Conservation (phyloP, 2,329 filamentous ascomycete genomes). For the Colletotrichum sp. region DNA sequence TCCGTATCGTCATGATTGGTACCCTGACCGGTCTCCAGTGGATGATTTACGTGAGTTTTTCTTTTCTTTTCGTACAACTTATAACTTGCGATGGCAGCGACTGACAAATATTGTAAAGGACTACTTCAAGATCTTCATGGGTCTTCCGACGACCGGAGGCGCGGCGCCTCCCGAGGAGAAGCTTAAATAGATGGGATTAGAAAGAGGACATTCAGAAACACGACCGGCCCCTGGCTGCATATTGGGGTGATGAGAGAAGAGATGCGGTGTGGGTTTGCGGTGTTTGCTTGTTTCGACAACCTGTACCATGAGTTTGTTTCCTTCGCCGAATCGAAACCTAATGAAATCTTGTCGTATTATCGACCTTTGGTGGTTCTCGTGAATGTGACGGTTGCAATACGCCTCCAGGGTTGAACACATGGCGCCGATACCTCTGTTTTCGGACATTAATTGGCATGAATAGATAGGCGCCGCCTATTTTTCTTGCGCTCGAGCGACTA, state of each 20-base stretch:
- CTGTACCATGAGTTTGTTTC: neutral
- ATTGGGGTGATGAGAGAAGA: neutral
- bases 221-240: neutral
- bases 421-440: neutral
- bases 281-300: neutral
- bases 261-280: neutral
- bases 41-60: slow-evolving; percentile 79
- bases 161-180: slow-evolving; percentile 57
- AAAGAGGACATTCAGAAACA: neutral
- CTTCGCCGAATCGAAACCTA: neutral
- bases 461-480: neutral
- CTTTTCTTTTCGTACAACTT: neutral
- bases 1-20: slow-evolving; percentile 89
- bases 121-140: slow-evolving; percentile 91
- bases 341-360: neutral
- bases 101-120: slow-evolving; percentile 53
- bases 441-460: neutral
- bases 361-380: neutral
- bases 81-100: neutral
- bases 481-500: neutral
- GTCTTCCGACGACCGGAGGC: slow-evolving; percentile 82
- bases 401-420: neutral
- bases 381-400: neutral
- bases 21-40: slow-evolving; percentile 85
- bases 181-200: slow-evolving; percentile 29